These are phyloP conservation scores for Dentipellis fragilis DNA, from an alignment of 768 basidiomycete species.

Conservation along the genomic window DNA sequence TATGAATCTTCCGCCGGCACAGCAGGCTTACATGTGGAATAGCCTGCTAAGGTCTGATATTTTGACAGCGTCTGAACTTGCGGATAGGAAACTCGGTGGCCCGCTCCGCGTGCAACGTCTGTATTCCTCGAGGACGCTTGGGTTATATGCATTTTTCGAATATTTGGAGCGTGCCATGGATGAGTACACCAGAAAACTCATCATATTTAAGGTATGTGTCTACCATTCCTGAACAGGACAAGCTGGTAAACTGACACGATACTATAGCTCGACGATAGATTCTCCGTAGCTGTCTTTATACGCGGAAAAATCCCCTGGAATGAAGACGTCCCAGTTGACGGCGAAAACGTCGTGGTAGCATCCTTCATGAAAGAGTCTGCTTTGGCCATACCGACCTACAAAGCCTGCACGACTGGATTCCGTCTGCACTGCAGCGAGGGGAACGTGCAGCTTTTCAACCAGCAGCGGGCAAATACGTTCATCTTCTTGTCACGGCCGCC, in stretches of 20 bases:
- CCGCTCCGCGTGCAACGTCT: conserved; percentile 50
- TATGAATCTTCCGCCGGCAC: conserved; percentile 27
- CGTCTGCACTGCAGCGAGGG: conserved; percentile 46
- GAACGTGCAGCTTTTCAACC: conserved; percentile 50
- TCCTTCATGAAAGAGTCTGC: conserved; percentile 5
- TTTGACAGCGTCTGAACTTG: conserved; percentile 38
- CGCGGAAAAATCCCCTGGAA: conserved; percentile 43
- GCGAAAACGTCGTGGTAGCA: conserved; percentile 1
- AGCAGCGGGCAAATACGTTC: conserved; percentile 42
- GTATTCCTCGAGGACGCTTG: conserved; percentile 45
- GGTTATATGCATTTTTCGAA: conserved; percentile 49
- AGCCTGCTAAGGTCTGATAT: conserved; percentile 55
- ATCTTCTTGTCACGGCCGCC: conserved; percentile 45
- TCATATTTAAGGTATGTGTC: conserved; percentile 43
- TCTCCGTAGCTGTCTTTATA: conserved; percentile 55
- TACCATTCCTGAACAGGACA: neutral
- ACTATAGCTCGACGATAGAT: conserved; percentile 47
- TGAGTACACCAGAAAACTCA: conserved; percentile 47
- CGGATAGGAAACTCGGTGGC: conserved; percentile 37
- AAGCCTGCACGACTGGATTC: conserved; percentile 20
- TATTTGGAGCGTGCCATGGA: conserved; percentile 46
- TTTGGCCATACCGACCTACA: neutral
- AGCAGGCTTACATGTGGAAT: conserved; percentile 50
- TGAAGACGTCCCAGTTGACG: conserved; percentile 14
- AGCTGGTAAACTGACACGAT: neutral